Conservation (phyloP, 345 rosid species). For the Cardamine chenopodiifolia region DNA sequence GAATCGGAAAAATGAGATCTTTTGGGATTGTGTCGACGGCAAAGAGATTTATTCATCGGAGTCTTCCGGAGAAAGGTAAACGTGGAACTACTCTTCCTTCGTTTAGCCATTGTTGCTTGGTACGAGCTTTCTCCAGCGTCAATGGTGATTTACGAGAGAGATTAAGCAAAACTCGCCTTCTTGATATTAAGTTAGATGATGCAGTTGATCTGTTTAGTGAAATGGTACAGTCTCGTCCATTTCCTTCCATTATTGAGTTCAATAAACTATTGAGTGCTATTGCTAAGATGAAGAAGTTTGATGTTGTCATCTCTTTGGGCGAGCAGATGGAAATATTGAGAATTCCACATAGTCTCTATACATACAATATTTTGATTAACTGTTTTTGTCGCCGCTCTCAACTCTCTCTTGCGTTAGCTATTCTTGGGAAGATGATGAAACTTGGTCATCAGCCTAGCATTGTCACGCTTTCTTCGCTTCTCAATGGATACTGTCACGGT, state of each 20-base stretch:
- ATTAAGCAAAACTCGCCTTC: slow-evolving; percentile 19
- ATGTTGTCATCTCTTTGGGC: background rate
- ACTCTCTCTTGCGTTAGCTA: background rate
- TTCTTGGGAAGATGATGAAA: background rate
- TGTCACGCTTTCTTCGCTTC: background rate
- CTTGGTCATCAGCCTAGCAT: background rate
- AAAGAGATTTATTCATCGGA: too few species aligned
- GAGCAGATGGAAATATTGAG: background rate
- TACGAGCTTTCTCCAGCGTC: background rate
- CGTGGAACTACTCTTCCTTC: too few species aligned
- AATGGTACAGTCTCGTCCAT: background rate
- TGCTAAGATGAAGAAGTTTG: background rate
- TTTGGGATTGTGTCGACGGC: too few species aligned
- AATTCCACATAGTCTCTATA: background rate
- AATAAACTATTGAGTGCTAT: background rate
- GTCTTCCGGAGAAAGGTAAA: too few species aligned
- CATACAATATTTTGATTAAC: too few species aligned
- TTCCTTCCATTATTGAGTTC: background rate
- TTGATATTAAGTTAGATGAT: slow-evolving; percentile 11
- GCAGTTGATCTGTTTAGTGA: background rate
- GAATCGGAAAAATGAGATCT: too few species aligned
- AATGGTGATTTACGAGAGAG: slow-evolving; percentile 21
- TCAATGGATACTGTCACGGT: background rate
- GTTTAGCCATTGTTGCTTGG: too few species aligned
- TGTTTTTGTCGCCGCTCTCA: too few species aligned